These are phyloP conservation scores for Coniochaeta hoffmannii DNA, from an alignment of 2,329 filamentous ascomycete genomes.

Conservation along the genomic window DNA sequence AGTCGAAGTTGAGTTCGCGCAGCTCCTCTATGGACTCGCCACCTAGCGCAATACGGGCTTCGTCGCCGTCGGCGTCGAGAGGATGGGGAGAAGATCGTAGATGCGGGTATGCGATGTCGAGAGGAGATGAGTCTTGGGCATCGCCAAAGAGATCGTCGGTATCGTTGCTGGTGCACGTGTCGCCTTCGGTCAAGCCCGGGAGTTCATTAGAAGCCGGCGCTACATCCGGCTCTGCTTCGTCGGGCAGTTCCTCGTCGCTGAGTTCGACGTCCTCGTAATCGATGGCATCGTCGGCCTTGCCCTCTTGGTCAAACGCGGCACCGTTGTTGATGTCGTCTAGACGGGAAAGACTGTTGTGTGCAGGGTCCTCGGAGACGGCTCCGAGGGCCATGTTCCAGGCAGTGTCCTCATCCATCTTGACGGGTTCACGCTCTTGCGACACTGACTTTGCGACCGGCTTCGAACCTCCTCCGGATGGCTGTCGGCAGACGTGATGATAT, in stretches of 20 bases:
- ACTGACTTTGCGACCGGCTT: not conserved
- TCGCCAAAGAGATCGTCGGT: constrained; percentile 66
- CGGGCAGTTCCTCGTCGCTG: constrained; percentile 86
- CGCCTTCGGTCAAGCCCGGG: constrained; percentile 46
- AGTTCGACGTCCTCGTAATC: constrained; percentile 89
- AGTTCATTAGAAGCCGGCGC: constrained; percentile 35
- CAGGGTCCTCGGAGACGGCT: constrained; percentile 1
- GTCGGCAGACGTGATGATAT: constrained; percentile 8
- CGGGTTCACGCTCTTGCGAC: constrained; percentile 14
- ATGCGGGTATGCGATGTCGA: constrained; percentile 28
- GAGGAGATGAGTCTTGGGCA: constrained; percentile 39
- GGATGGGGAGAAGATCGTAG: constrained; percentile 22
- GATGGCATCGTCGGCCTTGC: constrained; percentile 87
- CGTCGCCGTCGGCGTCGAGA: constrained; percentile 15
- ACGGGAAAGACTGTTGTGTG: not conserved
- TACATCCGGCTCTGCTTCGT: constrained; percentile 55
- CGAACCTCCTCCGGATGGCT: constrained; percentile 10
- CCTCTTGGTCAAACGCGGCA: constrained; percentile 51
- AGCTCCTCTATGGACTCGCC: constrained; percentile 29
- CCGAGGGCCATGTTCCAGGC: constrained; percentile 10
- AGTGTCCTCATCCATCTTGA: constrained; percentile 15
- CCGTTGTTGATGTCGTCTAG: not conserved
- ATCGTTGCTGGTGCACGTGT: constrained; percentile 52
- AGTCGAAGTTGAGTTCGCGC: constrained; percentile 33
- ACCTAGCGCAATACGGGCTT: constrained; percentile 20